phyloP scores from a whole-genome alignment of 2,329 filamentous ascomycete genomes.

The Neonectria magnoliae region DNA sequence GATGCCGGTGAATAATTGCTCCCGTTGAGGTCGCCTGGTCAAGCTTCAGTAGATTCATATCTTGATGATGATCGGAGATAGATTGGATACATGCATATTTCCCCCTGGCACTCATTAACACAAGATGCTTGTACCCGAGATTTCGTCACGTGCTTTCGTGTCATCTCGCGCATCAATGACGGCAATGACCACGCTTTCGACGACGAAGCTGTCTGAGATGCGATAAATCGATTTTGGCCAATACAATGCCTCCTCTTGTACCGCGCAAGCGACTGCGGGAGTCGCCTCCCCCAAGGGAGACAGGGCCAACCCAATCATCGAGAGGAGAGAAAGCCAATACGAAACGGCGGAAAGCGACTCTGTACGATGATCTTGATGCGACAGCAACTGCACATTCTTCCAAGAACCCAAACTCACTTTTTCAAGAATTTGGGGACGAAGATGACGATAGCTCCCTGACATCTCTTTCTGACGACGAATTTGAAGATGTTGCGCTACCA shows the following conservation, averaged over 20 bases:
- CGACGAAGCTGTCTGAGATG: conserved; percentile 22
- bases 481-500: conserved; percentile 55
- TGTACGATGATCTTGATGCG: conserved; percentile 71
- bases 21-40: neutral
- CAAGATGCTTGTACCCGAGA: conserved; percentile 5
- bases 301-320: conserved; percentile 41
- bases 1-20: neutral
- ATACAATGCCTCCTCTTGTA: conserved; percentile 73
- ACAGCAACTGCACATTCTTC: conserved; percentile 55
- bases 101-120: neutral
- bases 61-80: neutral
- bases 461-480: conserved; percentile 67
- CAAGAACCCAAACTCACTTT: conserved; percentile 53
- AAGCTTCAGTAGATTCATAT: conserved; percentile 1
- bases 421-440: conserved; percentile 57
- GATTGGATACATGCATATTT: neutral
- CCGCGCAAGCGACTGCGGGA: conserved; percentile 72
- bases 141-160: conserved; percentile 34
- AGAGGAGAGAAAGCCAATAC: conserved; percentile 37
- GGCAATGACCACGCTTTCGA: neutral
- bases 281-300: conserved; percentile 48
- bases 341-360: conserved; percentile 60
- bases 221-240: conserved; percentile 2
- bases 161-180: conserved; percentile 28
- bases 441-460: conserved; percentile 57